phyloP scores from a whole-genome alignment of 2,329 filamentous ascomycete genomes.

The Fusarium albidum region DNA sequence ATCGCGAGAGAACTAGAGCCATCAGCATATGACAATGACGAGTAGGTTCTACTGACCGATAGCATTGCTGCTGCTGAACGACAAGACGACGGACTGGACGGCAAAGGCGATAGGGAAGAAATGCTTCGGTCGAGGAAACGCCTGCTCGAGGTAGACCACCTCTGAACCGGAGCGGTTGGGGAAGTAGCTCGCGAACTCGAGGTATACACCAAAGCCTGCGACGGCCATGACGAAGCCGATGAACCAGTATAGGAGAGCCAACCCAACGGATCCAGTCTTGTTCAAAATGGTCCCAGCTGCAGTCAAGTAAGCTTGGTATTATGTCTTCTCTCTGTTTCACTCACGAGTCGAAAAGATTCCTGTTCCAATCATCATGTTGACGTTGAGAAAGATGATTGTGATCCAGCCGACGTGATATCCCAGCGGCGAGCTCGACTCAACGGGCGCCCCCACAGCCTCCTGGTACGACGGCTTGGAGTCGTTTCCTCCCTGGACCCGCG shows the following conservation, averaged over 20 bases:
- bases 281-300: constrained; percentile 57
- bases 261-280: constrained; percentile 68
- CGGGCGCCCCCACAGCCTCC: constrained; percentile 68
- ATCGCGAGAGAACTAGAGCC: constrained; percentile 63
- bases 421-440: constrained; percentile 65
- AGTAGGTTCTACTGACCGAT: constrained; percentile 45
- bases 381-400: constrained; percentile 67
- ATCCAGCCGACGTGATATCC: constrained; percentile 65
- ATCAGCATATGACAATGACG: neutral
- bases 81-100: constrained; percentile 68
- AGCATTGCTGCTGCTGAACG: constrained; percentile 72
- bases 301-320: neutral
- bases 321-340: constrained; percentile 33
- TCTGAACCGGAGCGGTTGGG: constrained; percentile 72
- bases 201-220: constrained; percentile 65
- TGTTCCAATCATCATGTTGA: constrained; percentile 70
- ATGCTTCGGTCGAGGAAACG: constrained; percentile 69
- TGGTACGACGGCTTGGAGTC: constrained; percentile 61
- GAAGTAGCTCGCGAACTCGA: constrained; percentile 71
- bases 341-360: constrained; percentile 71
- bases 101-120: constrained; percentile 72
- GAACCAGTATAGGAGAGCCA: constrained; percentile 70
- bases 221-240: constrained; percentile 67
- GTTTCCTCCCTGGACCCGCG: constrained; percentile 53
- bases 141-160: constrained; percentile 74